Evolutionary conservation across 768 basidiomycete species (phyloP), one percentile per base, ranked within the genome.

Genomic region (Tylopilus sp.): DNA sequence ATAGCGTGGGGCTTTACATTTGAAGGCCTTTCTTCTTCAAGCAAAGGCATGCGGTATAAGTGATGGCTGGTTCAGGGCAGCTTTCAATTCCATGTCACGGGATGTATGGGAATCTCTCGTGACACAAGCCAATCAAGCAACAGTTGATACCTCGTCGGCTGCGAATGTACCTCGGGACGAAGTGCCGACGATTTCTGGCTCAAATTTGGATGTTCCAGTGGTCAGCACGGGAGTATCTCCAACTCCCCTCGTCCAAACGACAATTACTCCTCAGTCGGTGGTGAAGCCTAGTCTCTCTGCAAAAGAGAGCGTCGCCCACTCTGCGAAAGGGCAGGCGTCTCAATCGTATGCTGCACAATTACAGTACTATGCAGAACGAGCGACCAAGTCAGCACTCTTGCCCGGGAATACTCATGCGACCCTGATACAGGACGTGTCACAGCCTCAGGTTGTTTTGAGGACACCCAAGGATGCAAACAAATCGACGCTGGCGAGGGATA

Each of bases 401-500:
- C 46, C 17, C 57, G 20, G 18, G 21, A 48, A 50, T 22, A 13
- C 44, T 12, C 11, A 39, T 26, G 15, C 21, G 38, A 38, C 55
- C 33, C 60, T 64, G 10, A 39, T 31, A 38, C 47, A 40, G 40
- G 44, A 43, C 18, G 36, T 17, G 4, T 28, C 43, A 22, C 45
- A 43, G 18, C 20, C 13, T 22, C 44, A 36, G 20, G 21, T 43
- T 20, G 41, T 26, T n/a, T 20, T 17, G 20, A 68, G 62, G 39
- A 65, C 68, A 1, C 71, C 70, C 15, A 64, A 62, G 30, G 66
- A 79, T 25, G 81, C 78, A 6, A 73, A 82, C 59, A 78, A 71
- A 56, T 75, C 66, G 41, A 72, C 71, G 39, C 71, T 86, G 23
- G 83, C 84, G 2, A 74, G 70, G 40, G 82, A 84, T 62, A 69